These are phyloP conservation scores for Hamamelis virginiana DNA, from an alignment of 164 flowering plant genomes.

Conservation along the genomic window DNA sequence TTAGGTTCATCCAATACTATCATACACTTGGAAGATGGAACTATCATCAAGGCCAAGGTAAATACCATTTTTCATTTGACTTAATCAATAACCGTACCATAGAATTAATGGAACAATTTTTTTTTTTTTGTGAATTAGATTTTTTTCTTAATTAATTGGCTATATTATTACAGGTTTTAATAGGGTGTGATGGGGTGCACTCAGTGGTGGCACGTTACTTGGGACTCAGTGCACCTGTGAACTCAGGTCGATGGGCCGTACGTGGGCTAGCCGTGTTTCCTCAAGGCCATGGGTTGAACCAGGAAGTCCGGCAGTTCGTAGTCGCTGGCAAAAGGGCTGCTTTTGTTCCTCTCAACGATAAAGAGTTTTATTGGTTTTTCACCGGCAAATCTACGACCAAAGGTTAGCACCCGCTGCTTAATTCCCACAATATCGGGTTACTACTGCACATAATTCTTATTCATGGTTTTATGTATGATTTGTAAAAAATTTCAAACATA, in stretches of 20 bases:
- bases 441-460: no score
- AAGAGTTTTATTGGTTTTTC: slow-evolving; percentile 42
- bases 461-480: no score
- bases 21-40: slow-evolving; percentile 32
- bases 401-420: slow-evolving; percentile 4
- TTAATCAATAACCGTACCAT: no score
- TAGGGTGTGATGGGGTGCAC: slow-evolving; percentile 66
- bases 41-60: slow-evolving; percentile 36
- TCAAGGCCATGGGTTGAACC: slow-evolving; percentile 43
- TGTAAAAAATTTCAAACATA: no score
- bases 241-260: slow-evolving; percentile 42
- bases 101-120: no score
- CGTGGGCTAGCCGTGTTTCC: slow-evolving; percentile 46
- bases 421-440: no score
- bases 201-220: slow-evolving; percentile 53
- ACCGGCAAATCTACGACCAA: slow-evolving; percentile 11
- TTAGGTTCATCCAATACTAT: slow-evolving; percentile 12
- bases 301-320: slow-evolving; percentile 30
- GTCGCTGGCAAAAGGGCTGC: slow-evolving; percentile 33
- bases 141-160: neutral
- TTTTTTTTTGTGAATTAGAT: neutral
- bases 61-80: neutral
- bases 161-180: slow-evolving; percentile 28
- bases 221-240: slow-evolving; percentile 33
- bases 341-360: slow-evolving; percentile 32